Evolutionary conservation across 306 rosid species (phyloP), one percentile per base, ranked within the genome.

Genomic region (Pyrus betulifolia): DNA sequence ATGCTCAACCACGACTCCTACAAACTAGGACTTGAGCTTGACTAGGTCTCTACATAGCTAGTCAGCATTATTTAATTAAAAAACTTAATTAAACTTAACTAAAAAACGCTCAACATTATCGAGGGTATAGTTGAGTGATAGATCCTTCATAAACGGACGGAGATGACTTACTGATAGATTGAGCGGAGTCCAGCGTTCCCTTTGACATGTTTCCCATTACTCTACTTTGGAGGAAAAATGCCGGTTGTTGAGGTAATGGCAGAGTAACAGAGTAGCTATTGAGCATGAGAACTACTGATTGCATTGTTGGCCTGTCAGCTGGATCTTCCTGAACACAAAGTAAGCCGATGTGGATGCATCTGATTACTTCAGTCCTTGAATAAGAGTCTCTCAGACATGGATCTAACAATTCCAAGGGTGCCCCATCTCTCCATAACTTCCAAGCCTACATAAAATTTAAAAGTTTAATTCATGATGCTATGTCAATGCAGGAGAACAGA

Each of bases 301-400:
- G 81, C 90, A 88, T 86, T 3, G 89, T 81, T 15, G 95, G 95
- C 33, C 89, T 83, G 22, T 70, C 80, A 22, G 66, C 57, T 21
- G 82, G 80, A 82, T 30, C 82, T 63, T 88, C 87, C n/a, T 86
- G 86, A 76, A 79, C 84, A 80, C 89, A 86, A n/a, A 79, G 69
- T 58, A 90, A 76, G 8, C 88, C 92, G 19, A 90, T 81, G 9
- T 88, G 80, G 45, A 88, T 80, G 78, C 92, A 88, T 80, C 87
- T 85, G 2, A 69, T 72, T 5, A 83, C 81, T 84, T 87, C 92
- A 31, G 13, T 40, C 25, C 44, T 74, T 3, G 62, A 67, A 25
- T 33, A 79, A 23, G 82, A 69, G 8, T 78, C 69, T 69, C 51
- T 44, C 14, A 89, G 19, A 18, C 60, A 23, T 6, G 80, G 76